Evolutionary conservation across 2,329 filamentous ascomycete genomes (phyloP), one percentile per base, ranked within the genome.

Genomic region (Exophiala sp.): DNA sequence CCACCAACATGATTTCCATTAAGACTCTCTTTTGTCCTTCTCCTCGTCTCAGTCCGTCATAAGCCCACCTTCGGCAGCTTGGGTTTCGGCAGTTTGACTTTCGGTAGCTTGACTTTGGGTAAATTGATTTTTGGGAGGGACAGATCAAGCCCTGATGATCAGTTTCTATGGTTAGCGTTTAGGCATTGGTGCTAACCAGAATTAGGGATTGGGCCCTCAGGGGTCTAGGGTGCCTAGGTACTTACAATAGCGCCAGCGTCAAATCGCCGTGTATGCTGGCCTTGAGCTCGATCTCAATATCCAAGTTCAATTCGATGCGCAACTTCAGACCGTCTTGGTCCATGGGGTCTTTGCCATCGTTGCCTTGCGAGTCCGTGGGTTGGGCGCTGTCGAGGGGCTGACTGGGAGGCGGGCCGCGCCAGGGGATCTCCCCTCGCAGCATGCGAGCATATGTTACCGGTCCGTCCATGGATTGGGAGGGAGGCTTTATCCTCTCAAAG

Each of bases 181-280:
- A 59, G 53, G 41, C 21, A 47, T 47, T 32, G 12, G 18, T 47
- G 16, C 44, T 24, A 9, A 24, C 36, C 6, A 47, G 21, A n/a
- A 16, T 45, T 35, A 29, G 33, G 21, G n/a, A 33, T 24, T 24
- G 7, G 24, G 24, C 24, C 24, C 5, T 8, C 5, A 11, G 24
- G 35, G 50, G 41, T 16, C 10, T 39, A n/a, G 18, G 5, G 20
- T 39, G 84, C 83, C 77, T 79, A 89, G 5, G 20, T 39, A 85
- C 83, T 77, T 79, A 89, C 87, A 87, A 82, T 66, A 94, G 78
- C 60, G 85, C 86, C 61, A 94, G 72, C 33, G 88, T 91, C 60
- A 95, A 73, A 73, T 95, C 90, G 66, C 90, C 90, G 65, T 91
- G 85, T 61, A 94, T 91, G 70, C 86, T 86, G 16, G 89, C 89